Base-by-base conservation (phyloP, 129 eudicot genomes). In the Rutidosis leptorrhynchoides region DNA sequence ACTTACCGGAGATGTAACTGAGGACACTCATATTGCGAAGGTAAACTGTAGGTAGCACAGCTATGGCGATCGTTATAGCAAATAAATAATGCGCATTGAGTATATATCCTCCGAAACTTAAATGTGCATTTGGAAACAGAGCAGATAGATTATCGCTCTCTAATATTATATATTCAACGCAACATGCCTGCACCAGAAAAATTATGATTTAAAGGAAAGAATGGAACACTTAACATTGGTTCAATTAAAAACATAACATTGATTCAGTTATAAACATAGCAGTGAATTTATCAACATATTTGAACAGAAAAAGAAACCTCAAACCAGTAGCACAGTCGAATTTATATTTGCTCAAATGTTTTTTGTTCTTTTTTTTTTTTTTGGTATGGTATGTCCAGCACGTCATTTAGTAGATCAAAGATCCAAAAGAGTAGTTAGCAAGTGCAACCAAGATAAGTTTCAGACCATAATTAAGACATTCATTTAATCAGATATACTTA, bases 131-230 rank as follows among this genome's bases (percentile, higher is more conserved):
- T 21, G 98, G 98, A 74, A 88, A 93, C 69, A 93, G 71, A 22
- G 95, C 80, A 4, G 98, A 93, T 65, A 93, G 65, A 54, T 93
- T 93, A 73, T 93, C 98, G 45, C 98, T 79, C 84, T 93, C 98
- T 82, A 93, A 75, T 54, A 93, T 93, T 68, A 93, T 84, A 59
- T 88, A 82, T 73, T 86, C 98, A 55, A 93, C 95, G 16, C 98
- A 89, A 65, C 89, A 80, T 45, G 98, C 91, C 98, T 89, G 81
- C 71, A 75, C 8, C 35, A 53, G 5, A 30, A 21, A 5, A 42
- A 57, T 46, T 7, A 75, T 16, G 19, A 49, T 17, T 49, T 20
- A 5, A 17, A 49, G 55, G 29, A 6, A 53, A 22, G 58, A 20
- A 21, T 21, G 27, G 29, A 53, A 15, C 9, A 17, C 24, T 37